These are phyloP conservation scores for Syzygium syzygioides DNA, from an alignment of 441 rosid species.

Conservation along the genomic window DNA sequence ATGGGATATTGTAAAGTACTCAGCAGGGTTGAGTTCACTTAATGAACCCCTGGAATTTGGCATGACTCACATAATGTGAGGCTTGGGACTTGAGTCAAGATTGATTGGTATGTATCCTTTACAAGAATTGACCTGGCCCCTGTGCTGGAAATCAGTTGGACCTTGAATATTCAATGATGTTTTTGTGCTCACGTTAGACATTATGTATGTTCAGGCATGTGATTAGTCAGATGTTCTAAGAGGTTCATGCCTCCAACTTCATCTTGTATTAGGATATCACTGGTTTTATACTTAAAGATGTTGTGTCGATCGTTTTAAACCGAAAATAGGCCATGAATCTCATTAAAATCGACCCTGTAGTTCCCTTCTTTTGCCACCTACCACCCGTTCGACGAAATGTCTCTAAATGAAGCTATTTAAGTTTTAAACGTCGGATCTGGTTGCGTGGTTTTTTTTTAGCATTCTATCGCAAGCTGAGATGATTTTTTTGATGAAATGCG, in stretches of 20 bases:
- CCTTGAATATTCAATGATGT: not conserved
- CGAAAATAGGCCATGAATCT: too few relatives aligned
- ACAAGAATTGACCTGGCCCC: not conserved
- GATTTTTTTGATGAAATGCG: too few relatives aligned
- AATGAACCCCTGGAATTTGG: not conserved
- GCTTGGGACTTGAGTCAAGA: not conserved
- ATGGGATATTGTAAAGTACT: not conserved
- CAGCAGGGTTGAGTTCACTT: not conserved
- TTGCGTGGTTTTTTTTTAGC: too few relatives aligned
- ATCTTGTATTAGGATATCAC: not conserved
- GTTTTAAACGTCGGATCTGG: too few relatives aligned
- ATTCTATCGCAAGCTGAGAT: too few relatives aligned
- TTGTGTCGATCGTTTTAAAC: too few relatives aligned
- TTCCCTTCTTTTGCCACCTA: too few relatives aligned
- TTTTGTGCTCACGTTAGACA: rapidly evolving
- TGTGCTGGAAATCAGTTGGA: not conserved
- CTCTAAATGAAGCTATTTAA: too few relatives aligned
- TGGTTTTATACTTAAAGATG: too few relatives aligned
- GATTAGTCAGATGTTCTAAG: not conserved
- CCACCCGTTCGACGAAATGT: too few relatives aligned
- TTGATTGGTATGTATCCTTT: not conserved
- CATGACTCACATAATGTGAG: not conserved
- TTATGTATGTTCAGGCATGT: not conserved
- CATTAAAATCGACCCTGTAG: too few relatives aligned
- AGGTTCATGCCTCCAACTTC: not conserved